Base-by-base conservation (phyloP, 2,329 filamentous ascomycete genomes). In the Trichoderma cornu-damae region DNA sequence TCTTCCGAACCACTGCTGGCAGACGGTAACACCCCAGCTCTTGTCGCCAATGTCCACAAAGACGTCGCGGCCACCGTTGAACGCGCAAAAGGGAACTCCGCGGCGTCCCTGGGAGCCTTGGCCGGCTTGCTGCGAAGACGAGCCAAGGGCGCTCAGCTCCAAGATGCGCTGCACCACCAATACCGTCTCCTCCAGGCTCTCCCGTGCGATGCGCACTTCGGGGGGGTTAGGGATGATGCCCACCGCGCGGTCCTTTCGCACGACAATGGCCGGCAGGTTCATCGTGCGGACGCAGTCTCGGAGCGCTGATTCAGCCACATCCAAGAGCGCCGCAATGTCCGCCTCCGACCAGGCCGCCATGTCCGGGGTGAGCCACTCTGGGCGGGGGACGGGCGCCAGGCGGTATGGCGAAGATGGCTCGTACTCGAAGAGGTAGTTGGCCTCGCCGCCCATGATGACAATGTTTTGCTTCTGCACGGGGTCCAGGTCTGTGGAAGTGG, bases 1-100 rank as follows among this genome's bases (percentile, higher is more conserved):
- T 51, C 69, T 83, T 20, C 88, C 88, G 69, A 96, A 96, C 77
- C 90, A 96, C 58, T 86, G 82, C 75, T 99, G 94, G 70, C 92
- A 96, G 3, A 92, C 90, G 32, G 89, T 81, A 2, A 99, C 94
- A 62, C 94, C 94, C 88, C 92, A 96, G 53, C 87, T 91, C 75
- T 99, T 99, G 75, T 99, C 94, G 57, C 94, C 94, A 67, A 99
- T 96, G 70, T 99, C 94, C 54, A 99, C 92, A 73, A 99, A 99
- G 40, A 97, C 91, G 70, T 99, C 94, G 61, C 94, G 93, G 9
- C 94, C 94, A 54, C 93, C 94, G 71, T 99, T 99, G 78, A 99
- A 99, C 20, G 94, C 94, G 69, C 94, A 99, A 69, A 97, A 99
- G 0, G 94, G 94, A 30, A 99, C 76, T 69, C 63, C 64, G 42